phyloP scores from a whole-genome alignment of 1,139 yeast species.

The Diutina mesorugosa region DNA sequence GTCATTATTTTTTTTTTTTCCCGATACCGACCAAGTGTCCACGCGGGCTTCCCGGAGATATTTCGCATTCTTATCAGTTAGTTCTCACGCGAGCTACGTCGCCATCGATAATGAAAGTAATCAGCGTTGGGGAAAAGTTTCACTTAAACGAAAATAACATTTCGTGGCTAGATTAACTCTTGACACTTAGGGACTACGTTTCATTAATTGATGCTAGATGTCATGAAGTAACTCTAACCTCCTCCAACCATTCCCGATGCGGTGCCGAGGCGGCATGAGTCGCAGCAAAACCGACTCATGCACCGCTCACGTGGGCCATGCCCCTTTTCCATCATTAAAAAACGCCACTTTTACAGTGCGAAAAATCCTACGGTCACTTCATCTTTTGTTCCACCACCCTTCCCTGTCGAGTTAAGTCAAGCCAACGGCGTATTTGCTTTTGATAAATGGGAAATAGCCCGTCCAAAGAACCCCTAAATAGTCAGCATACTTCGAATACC shows the following conservation, averaged over 20 bases:
- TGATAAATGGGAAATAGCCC: conserved; percentile 2
- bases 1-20: not conserved
- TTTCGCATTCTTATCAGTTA: not conserved
- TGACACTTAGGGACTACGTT: too few relatives aligned
- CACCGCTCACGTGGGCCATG: not conserved
- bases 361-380: not conserved
- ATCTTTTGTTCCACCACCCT: not conserved
- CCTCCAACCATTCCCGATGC: not conserved
- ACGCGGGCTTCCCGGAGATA: not conserved
- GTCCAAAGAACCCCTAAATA: conserved; percentile 2
- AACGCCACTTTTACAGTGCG: not conserved
- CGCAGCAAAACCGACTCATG: not conserved
- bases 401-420: not conserved
- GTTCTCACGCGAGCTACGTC: not conserved
- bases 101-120: not conserved
- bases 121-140: too few relatives aligned
- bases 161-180: too few relatives aligned
- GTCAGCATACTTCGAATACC: conserved; percentile 2
- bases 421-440: not conserved
- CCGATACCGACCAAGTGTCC: not conserved
- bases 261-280: not conserved
- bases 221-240: not conserved
- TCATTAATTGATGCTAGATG: too few relatives aligned
- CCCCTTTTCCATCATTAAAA: not conserved
- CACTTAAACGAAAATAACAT: too few relatives aligned